Evolutionary conservation across 2,329 filamentous ascomycete species (phyloP), one percentile per base, ranked within the genome.

Genomic region (Ramichloridium luteum): DNA sequence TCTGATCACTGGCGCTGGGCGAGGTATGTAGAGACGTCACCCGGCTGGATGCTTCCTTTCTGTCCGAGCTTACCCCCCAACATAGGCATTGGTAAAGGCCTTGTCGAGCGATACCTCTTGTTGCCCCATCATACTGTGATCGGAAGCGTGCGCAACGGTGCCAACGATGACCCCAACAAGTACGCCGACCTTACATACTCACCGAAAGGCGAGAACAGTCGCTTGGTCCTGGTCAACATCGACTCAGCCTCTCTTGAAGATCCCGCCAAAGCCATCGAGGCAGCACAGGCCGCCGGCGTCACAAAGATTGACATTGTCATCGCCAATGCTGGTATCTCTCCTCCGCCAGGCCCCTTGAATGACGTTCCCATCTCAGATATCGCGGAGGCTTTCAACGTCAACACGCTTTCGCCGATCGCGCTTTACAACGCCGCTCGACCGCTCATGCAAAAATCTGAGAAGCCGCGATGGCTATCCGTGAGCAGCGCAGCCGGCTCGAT

Each of bases 251-350:
- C 20, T 23, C 20, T 23, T n/a, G 20, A 23, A 23, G 20, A 23
- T 23, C 20, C 20, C 8, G 20, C 20, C 8, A 8, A n/a, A 8
- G 20, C 20, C n/a, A n/a, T 23, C 20, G 20, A 23, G 20, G 8
- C 8, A 23, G 20, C 20, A n/a, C 8, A 23, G n/a, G 20, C 20
- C 20, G 8, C 20, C 20, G 20, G 20, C 20, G n/a, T 23, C 20
- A 23, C 20, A 8, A 23, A 23, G 20, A 23, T 44, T n/a, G 41
- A 44, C 15, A 38, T 44, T 27, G 28, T 44, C 22, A 32, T 38
- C 15, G 35, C 35, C 13, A 44, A 44, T 17, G 41, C 41, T 2
- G 41, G 41, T 4, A 39, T 44, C n/a, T 23, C 20, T 8, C 20
- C 20, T 8, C 20, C 20, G n/a, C 8, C n/a, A 8, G 20, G 20